These are phyloP conservation scores for Mortierella alpina DNA, from an alignment of 192 early-diverging fungal genomes.

Conservation along the genomic window DNA sequence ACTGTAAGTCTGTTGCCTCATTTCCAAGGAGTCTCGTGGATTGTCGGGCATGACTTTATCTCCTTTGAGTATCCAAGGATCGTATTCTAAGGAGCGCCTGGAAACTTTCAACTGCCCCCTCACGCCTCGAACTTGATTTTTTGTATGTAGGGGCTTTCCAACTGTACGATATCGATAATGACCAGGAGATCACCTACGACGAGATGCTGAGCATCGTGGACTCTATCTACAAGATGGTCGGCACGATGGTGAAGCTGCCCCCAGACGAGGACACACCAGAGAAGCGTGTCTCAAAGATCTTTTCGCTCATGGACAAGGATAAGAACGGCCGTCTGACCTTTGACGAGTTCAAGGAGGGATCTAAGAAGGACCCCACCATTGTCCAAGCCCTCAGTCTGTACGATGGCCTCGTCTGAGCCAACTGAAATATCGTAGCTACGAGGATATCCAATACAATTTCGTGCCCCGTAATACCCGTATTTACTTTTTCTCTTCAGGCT, in stretches of 20 bases:
- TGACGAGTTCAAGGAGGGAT: conserved; percentile 91
- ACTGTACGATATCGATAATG: conserved; percentile 92
- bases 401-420: conserved; percentile 80
- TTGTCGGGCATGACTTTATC: too few relatives aligned
- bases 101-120: too few relatives aligned
- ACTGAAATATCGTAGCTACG: too few relatives aligned
- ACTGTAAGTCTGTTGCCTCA: conserved; percentile 62
- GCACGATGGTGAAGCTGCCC: conserved; percentile 89
- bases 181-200: conserved; percentile 85
- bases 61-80: too few relatives aligned
- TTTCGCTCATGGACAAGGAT: conserved; percentile 89
- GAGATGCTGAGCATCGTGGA: conserved; percentile 95
- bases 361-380: conserved; percentile 87
- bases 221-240: conserved; percentile 95
- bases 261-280: conserved; percentile 92
- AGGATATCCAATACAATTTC: too few relatives aligned
- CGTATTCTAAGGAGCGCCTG: too few relatives aligned
- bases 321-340: conserved; percentile 82
- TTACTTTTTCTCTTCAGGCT: too few relatives aligned
- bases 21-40: too few relatives aligned
- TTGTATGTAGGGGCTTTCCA: conserved; percentile 76
- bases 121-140: not conserved
- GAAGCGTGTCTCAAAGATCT: conserved; percentile 94
- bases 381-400: conserved; percentile 90
- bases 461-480: too few relatives aligned